Base-by-base conservation (phyloP, 768 basidiomycete species). In the Xanthoconium stramineum region DNA sequence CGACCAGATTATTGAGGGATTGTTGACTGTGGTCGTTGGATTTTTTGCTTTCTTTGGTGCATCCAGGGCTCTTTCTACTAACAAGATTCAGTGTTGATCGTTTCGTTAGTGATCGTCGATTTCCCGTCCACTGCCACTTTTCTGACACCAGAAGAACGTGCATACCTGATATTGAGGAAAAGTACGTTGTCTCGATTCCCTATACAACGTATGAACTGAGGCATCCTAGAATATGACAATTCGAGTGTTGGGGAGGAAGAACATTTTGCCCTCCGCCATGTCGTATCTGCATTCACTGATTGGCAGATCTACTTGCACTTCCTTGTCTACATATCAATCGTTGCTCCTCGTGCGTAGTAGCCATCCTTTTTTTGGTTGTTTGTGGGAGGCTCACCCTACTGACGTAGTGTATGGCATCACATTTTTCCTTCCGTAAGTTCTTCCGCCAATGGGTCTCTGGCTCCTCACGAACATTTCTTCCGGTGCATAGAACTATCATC, bases 351-450 rank as follows among this genome's bases (percentile, higher is more conserved):
- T 88, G 65, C 69, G 86, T 78, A 15, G 12, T 29, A 3, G 8
- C 13, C 7, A 12, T 43, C 0, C 15, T 29, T 17, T 44, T 33
- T 20, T 10, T 33, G 10, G 7, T 32, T 29, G 46, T 6, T 8
- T 12, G 3, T 33, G 29, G 11, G 35, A 37, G 2, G 15, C 50
- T 66, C 32, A 66, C 38, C 19, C 6, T 29, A 38, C 14, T 52
- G 38, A 24, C 32, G 13, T 39, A 87, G 86, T 86, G 3, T 86
- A 84, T 61, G 86, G 86, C 3, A 86, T 86, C 46, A 85, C 86
- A 0, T 71, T 87, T 28, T 89, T 89, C 75, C 70, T 88, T 32
- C 85, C 85, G 83, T 87, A 65, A 63, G 86, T 77, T 4, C 9
- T 12, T 24, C 47, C 35, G 1, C 9, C 38, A n/a, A n/a, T 7